Evolutionary conservation across 306 rosid genomes (phyloP), one percentile per base, ranked within the genome.

Genomic region (Castanospermum australe): DNA sequence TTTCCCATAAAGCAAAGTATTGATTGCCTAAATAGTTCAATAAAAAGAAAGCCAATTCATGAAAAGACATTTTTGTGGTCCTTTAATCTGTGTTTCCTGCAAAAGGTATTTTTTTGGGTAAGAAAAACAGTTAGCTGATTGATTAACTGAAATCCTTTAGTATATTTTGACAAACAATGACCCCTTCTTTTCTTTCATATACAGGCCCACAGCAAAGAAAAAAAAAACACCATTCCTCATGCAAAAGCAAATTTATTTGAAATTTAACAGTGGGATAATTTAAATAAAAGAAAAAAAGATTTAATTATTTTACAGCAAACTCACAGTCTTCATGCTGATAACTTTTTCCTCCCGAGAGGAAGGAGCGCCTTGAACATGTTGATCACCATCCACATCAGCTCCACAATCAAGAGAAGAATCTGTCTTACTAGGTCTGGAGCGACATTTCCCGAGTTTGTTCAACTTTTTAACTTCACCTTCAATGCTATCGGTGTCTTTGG

Each of bases 251-350:
- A 54, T 22, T 22, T n/a, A 15, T 38, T n/a, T 52, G 3, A 6
- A 33, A 71, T 45, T 73, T 28, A 64, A 12, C 63, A 77, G 28
- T 32, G 75, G 45, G 50, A 81, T 50, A 51, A 52, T 68, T 30
- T 6, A 67, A 69, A 52, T 33, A 14, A 67, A 55, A 62, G 39
- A 21, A 6, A 32, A 68, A 9, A 39, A 63, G 25, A 18, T 54
- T 17, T 38, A 61, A 67, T 25, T 32, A 44, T 36, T 24, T 76
- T 55, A 63, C 52, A 55, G 54, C 35, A 61, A 75, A 76, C 97
- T 91, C 87, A 95, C 99, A 71, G 99, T 92, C 87, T 92, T 95
- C 71, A 95, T 89, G 89, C 97, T 92, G 94, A 97, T 92, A 84
- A 92, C 97, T 91, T 91, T 91, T 83, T 95, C 99, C 83, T 95